Percentiles rank a stretch among this genome's conserved stretches.
These are phyloP conservation scores for Angomonas ambiguus DNA, from an alignment of 208 protist species.

Conservation along the genomic window DNA sequence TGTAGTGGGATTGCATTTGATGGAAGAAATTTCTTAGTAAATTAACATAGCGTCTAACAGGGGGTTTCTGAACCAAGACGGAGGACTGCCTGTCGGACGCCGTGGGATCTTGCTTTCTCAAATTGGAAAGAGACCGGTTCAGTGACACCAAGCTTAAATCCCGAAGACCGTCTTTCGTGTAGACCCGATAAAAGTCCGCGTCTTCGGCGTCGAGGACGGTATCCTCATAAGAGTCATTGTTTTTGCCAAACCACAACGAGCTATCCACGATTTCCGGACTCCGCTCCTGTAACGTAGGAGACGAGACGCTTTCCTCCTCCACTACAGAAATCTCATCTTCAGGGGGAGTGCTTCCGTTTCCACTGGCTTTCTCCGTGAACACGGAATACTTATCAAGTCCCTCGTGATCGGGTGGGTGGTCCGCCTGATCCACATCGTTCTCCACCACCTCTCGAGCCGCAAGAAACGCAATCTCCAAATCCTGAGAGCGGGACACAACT, in stretches of 20 bases:
- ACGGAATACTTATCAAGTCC: background rate
- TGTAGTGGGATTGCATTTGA: constrained; percentile 85
- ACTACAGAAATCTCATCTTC: background rate
- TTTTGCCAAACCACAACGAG: background rate
- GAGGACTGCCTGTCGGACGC: background rate
- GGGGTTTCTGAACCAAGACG: constrained; percentile 13
- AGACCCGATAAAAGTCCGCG: constrained; percentile 80
- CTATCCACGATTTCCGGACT: background rate
- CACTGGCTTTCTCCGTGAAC: background rate
- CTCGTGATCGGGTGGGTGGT: constrained; percentile 6
- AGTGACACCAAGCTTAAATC: constrained; percentile 8
- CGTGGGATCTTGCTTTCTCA: background rate
- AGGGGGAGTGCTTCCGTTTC: background rate
- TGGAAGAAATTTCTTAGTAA: constrained; percentile 53
- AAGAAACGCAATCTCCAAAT: constrained; percentile 77
- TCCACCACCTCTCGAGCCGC: constrained; percentile 71
- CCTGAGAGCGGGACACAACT: constrained; percentile 55
- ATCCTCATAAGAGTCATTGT: background rate
- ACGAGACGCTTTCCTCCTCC: background rate
- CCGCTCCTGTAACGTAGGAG: background rate
- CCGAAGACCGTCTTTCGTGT: constrained; percentile 31
- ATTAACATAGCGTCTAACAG: constrained; percentile 33
- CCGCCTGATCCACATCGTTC: constrained; percentile 33
- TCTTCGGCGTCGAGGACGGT: constrained; percentile 31
- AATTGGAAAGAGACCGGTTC: background rate